Conservation (phyloP, 1,139 yeast genomes). For the Sugiyamaella xylanicola region DNA sequence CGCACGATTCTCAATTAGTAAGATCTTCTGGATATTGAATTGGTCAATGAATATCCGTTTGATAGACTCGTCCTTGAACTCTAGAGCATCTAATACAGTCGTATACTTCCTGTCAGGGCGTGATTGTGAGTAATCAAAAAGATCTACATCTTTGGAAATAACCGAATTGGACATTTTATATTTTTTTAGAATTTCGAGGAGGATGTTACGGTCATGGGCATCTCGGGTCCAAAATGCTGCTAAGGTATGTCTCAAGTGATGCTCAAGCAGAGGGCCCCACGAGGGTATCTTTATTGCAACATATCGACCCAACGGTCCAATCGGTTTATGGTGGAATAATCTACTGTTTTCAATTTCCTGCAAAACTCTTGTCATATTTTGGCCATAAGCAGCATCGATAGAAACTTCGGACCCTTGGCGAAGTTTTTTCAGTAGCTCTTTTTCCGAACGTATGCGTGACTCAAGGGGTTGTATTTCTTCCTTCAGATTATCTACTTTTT, state of each 20-base stretch:
- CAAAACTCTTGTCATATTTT: slow-evolving; percentile 48
- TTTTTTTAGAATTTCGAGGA: slow-evolving; percentile 50
- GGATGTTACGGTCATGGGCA: slow-evolving; percentile 57
- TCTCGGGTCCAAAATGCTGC: slow-evolving; percentile 69
- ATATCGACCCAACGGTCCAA: slow-evolving; percentile 82
- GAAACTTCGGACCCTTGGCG: slow-evolving; percentile 5
- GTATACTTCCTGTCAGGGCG: slow-evolving; percentile 45
- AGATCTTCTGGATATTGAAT: slow-evolving; percentile 58
- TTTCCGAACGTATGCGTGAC: slow-evolving; percentile 1
- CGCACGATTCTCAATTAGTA: slow-evolving; percentile 54
- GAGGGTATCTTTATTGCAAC: slow-evolving; percentile 59
- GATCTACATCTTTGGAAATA: slow-evolving; percentile 58
- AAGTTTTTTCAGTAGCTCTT: not conserved
- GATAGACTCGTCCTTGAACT: slow-evolving; percentile 56
- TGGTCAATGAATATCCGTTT: slow-evolving; percentile 68
- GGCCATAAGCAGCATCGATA: slow-evolving; percentile 50
- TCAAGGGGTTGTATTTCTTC: not conserved
- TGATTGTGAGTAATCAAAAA: slow-evolving; percentile 52
- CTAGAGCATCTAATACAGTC: slow-evolving; percentile 63
- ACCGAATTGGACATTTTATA: slow-evolving; percentile 45
- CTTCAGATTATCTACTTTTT: not conserved
- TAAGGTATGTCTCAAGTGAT: slow-evolving; percentile 51
- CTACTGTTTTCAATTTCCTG: slow-evolving; percentile 45
- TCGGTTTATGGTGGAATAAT: slow-evolving; percentile 53
- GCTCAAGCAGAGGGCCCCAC: slow-evolving; percentile 68